Percentiles rank a stretch among this genome's conserved stretches.
Conservation (phyloP, 345 rosid species). For the Syzygium aqueum region DNA sequence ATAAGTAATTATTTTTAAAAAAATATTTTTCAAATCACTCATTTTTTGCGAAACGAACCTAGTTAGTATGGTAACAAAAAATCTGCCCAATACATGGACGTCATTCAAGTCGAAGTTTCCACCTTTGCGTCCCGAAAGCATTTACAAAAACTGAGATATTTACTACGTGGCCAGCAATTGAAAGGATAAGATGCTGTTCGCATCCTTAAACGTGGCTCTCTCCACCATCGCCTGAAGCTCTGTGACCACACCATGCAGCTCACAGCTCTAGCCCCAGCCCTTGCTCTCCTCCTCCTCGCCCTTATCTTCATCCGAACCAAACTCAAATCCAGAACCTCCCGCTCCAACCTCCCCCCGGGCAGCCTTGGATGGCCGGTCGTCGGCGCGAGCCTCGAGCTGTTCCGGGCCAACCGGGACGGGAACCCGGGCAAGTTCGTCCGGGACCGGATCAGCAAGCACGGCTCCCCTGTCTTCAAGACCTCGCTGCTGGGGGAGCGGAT, state of each 20-base stretch:
- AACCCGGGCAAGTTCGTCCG: neutral
- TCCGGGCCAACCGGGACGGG: neutral
- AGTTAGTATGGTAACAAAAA: neutral
- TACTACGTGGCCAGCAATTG: neutral
- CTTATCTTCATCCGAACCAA: neutral
- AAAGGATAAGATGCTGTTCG: neutral
- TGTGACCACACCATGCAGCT: neutral
- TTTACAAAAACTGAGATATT: too few species aligned
- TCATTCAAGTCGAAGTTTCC: neutral
- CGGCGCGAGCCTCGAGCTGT: neutral
- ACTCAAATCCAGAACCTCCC: neutral
- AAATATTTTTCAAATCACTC: too few species aligned
- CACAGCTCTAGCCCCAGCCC: neutral
- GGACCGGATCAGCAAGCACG: neutral
- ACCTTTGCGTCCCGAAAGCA: neutral
- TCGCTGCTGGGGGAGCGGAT: slow-evolving; percentile 6
- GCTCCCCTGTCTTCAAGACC: slow-evolving; percentile 4
- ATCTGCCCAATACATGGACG: neutral
- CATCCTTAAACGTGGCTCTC: neutral
- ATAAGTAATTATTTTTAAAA: too few species aligned
- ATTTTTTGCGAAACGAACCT: too few species aligned
- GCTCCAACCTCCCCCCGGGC: slow-evolving; percentile 7
- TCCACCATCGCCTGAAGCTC: neutral
- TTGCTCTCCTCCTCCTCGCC: neutral
- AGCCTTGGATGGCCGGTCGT: slow-evolving; percentile 11